Evolutionary conservation across 495 filamentous ascomycete species (phyloP), one percentile per base, ranked within the genome.

Genomic region (Annulohypoxylon maeteangense): DNA sequence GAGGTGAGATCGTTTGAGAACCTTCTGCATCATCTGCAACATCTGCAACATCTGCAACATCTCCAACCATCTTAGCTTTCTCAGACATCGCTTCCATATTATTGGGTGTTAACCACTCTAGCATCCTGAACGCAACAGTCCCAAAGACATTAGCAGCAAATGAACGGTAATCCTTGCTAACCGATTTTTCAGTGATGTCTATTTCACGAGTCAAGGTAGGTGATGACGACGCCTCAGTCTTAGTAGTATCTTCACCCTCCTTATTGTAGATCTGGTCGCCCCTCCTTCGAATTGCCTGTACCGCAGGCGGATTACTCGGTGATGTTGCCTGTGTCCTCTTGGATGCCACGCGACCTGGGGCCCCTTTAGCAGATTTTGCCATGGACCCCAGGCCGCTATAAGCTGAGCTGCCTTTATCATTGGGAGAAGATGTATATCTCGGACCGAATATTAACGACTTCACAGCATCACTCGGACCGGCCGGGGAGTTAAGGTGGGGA

Each of bases 61-160:
- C 48, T 16, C 60, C 62, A 16, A 61, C 47, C 1, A 57, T 54
- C 44, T 66, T 64, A n/a, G 74, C 54, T 62, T 70, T 81, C 12
- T 75, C 67, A 6, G 78, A 76, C 77, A 85, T 78, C 7, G 80
- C 78, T 47, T 83, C 79, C 14, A 86, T 71, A 34, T 78, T 82
- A 45, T 79, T 80, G 8, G 90, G 86, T 12, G 90, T 88, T 38
- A 92, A 81, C 91, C 91, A 94, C 76, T 94, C 92, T 27, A 95
- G 80, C 88, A 95, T 92, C 61, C 90, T 90, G 68, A 93, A 84
- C 4, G 92, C 86, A 44, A 89, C 82, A 2, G 93, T 93, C 67
- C 90, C 90, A 72, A 95, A 94, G 2, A 95, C 81, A 64, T 91
- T 91, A 48, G 93, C 93, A 7, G 91, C 90, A 70, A 96, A 94